Base-by-base conservation (phyloP, 768 basidiomycete genomes). In the Suillus tomentosus region DNA sequence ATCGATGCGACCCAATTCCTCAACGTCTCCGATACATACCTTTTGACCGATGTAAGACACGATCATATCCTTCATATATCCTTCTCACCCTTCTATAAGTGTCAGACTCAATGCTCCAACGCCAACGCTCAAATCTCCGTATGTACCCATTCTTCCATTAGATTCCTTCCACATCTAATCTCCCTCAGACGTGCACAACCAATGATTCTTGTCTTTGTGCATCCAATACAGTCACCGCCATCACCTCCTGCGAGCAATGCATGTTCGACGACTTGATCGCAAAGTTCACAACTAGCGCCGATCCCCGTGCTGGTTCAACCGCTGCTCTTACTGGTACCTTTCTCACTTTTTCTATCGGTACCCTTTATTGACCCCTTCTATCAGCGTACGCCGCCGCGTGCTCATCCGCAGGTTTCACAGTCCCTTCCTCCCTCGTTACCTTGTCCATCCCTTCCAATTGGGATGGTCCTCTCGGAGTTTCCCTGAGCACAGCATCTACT, bases 171-270 rank as follows among this genome's bases (percentile, higher is more conserved):
- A 5, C 24, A 34, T 63, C 27, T 57, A 68, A 73, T 68, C 51
- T 80, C 70, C 74, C 79, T 47, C 64, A 80, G 70, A 73, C 69
- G 27, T 90, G 90, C 74, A 72, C 72, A 19, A 76, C 65, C 11
- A 66, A 85, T 66, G 74, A 82, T 40, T 64, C 66, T 22, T 92
- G 90, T 72, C 79, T 90, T 31, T 92, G 91, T 79, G 69, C 64
- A 19, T 64, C 74, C 15, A 70, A 64, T 9, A 82, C 82, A 3
- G 79, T 85, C 39, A 63, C 72, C 1, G 67, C 76, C 1, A 74
- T 92, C 62, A 74, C 79, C 2, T 58, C 69, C 40, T 90, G 90
- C 76, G 83, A 92, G 73, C 85, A 87, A 69, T 92, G 90, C 79
- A 83, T 89, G 81, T 87, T 89, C 70, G 72, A 75, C 48, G 76